Base-by-base conservation (phyloP, 805 yeast species). In the Cyberlindnera subsufficiens region DNA sequence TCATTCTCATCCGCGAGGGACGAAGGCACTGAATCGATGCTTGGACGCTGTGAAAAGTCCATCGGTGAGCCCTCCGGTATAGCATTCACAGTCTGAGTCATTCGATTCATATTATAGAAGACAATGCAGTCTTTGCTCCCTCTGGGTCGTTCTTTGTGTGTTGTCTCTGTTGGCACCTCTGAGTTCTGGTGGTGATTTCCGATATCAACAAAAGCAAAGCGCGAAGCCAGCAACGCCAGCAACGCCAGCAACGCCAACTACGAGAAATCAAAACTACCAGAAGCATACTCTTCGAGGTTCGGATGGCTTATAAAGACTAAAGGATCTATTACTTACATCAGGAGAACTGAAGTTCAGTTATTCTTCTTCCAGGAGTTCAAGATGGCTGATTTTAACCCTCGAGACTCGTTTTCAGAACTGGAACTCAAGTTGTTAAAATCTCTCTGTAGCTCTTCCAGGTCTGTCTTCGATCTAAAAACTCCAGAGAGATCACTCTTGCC, bases 341-440 rank as follows among this genome's bases (percentile, higher is more conserved):
- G 11, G 27, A 4, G 22, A 6, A 22, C 27, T 22, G 27, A 5
- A 9, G 9, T 30, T 18, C 27, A 7, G 40, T 20, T 38, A 29
- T 36, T 43, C 39, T 50, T 52, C 42, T 54, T 54, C 60, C 58
- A 55, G 5, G 55, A 49, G 34, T 48, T 53, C 51, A 54, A 38
- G 14, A 56, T 32, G 6, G 41, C 40, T 7, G 51, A 42, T 34
- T 42, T 46, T 33, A 51, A 36, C 16, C 51, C 49, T 32, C 45
- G 37, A 3, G 40, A n/a, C 9, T 34, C 39, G 20, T 35, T 42
- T 8, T 39, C 46, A 16, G 40, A 43, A 18, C 38, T 38, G 10
- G 52, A 31, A 27, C 38, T 50, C 37, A 54, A 18, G 17, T 39
- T 47, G 7, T 45, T 45, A 14, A 54, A 42, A 32, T 49, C 55